Conservation (phyloP, 345 rosid species). For the Linum trigynum region DNA sequence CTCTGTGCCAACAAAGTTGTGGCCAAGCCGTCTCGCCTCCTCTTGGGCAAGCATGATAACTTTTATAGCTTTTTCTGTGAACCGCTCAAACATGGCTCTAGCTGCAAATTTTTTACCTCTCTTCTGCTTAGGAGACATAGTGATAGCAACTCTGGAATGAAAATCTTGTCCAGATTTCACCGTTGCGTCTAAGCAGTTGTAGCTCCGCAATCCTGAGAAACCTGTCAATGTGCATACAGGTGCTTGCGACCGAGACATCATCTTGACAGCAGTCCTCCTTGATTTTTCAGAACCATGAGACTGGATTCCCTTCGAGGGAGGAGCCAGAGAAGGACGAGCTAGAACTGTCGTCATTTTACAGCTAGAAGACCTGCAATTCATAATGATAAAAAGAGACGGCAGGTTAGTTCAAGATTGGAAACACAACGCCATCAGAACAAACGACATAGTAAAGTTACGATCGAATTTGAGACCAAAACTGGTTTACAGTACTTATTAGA, state of each 20-base stretch:
- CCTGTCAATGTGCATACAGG: slow-evolving; percentile 38
- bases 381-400: neutral
- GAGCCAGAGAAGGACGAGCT: slow-evolving; percentile 40
- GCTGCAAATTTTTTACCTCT: slow-evolving; percentile 40
- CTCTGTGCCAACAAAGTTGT: slow-evolving; percentile 95
- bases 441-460: neutral
- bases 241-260: slow-evolving; percentile 32
- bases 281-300: slow-evolving; percentile 41
- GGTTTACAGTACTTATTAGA: too few species aligned
- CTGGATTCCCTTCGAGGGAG: slow-evolving; percentile 29
- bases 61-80: slow-evolving; percentile 91
- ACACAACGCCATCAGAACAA: neutral
- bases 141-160: slow-evolving; percentile 31
- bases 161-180: slow-evolving; percentile 34
- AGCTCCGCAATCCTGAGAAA: slow-evolving; percentile 47
- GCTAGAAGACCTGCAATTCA: slow-evolving; percentile 32
- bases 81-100: slow-evolving; percentile 90
- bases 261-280: slow-evolving; percentile 27
- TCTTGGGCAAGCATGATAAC: slow-evolving; percentile 95
- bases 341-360: slow-evolving; percentile 58
- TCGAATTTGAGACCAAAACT: too few species aligned
- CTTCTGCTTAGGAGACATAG: slow-evolving; percentile 32
- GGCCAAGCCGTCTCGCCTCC: slow-evolving; percentile 94
- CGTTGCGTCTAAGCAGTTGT: slow-evolving; percentile 37
- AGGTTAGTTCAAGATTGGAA: neutral